A percentile compares a stretch with the other conserved stretches of the same genome.
Evolutionary conservation across 2,329 filamentous ascomycete species (phyloP).

Genomic region (Rutstroemia sp.): DNA sequence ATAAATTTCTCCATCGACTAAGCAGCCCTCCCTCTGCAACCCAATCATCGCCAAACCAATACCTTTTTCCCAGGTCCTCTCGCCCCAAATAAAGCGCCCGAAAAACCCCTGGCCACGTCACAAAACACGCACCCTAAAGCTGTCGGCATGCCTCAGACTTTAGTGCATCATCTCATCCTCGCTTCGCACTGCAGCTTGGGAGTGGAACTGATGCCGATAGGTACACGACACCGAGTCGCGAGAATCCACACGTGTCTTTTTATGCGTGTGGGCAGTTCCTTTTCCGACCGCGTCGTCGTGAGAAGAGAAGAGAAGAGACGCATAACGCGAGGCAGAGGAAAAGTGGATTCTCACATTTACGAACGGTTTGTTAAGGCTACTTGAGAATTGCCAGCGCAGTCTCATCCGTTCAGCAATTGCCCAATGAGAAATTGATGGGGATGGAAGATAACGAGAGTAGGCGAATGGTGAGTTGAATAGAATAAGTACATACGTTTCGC

Average conservation of each 20-base stretch:
- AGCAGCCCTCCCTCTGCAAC: too few species aligned
- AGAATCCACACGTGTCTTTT: constrained; percentile 2
- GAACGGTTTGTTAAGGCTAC: neutral
- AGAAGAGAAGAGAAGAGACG: too few species aligned
- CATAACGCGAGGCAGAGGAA: neutral
- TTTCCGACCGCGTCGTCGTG: too few species aligned
- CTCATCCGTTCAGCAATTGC: neutral
- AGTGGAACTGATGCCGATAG: constrained; percentile 1
- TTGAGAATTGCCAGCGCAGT: constrained; percentile 6
- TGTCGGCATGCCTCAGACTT: neutral
- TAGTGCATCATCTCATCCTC: neutral
- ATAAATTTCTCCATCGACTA: too few species aligned
- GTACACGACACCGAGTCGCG: neutral
- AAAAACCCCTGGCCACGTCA: constrained; percentile 4
- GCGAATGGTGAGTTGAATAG: neutral
- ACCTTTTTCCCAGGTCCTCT: neutral
- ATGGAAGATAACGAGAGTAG: neutral
- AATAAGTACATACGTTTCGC: too few species aligned
- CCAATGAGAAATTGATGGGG: neutral
- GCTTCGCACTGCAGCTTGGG: neutral
- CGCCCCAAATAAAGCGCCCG: neutral
- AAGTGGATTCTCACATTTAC: neutral
- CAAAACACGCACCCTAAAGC: neutral
- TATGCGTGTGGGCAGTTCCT: neutral
- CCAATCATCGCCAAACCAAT: neutral